Evolutionary conservation across 2,329 filamentous ascomycete genomes (phyloP), one percentile per base, ranked within the genome.

Genomic region (Thermoascus crustaceus): DNA sequence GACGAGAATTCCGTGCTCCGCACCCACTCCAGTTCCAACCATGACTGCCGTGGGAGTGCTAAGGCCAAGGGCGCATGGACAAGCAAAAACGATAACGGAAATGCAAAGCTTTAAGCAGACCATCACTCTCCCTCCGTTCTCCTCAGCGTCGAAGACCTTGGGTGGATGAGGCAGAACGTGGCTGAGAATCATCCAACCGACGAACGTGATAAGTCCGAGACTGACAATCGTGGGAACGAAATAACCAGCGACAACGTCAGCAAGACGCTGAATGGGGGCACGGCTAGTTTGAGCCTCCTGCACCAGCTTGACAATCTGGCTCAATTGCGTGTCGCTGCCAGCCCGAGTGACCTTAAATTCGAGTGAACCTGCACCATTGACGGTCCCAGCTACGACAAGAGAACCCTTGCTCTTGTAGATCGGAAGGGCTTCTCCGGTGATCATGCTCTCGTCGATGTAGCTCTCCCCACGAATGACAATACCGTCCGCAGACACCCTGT

Each of bases 41-140:
- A 98, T 96, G 57, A 98, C 88, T 2, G 91, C 91, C 0, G 91
- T 98, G 2, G 91, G 91, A 1, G 91, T 96, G 16, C 87, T 88
- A 11, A 98, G 73, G 37, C 91, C 91, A n/a, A 98, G 76, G 1
- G 91, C 91, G 55, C 91, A 98, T 11, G 91, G 91, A 55, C 91
- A 98, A 4, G 91, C 91, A 59, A 98, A 95, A 13, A 96, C 91
- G 54, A 98, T 94, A 47, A 98, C 91, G 0, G 91, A 94, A 49
- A 98, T 98, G 63, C 91, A 96, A 10, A 98, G 78, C 67, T 96
- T 93, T 44, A 96, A 70, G 57, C 91, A 98, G 2, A 96, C 85
- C 85, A 98, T 95, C 44, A 95, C 69, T 57, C 85, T 89, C 37
- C 91, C 91, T 42, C 91, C 91, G 53, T 83, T 89, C 29, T 76